These are phyloP conservation scores for Mycena maculata DNA, from an alignment of 768 basidiomycete species.

Conservation along the genomic window DNA sequence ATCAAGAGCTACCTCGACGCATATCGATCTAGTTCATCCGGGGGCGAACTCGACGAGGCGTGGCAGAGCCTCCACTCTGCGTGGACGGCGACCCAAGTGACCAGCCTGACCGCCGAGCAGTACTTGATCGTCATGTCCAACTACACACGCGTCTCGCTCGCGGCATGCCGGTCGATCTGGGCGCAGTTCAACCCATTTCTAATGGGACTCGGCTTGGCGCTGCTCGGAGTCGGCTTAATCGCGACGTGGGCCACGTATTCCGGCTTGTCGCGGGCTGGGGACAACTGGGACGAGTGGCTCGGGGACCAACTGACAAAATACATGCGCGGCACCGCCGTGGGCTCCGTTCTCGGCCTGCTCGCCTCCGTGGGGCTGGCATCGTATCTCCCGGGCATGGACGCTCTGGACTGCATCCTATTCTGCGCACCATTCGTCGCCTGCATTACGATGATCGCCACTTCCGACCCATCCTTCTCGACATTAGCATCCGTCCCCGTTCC, in stretches of 20 bases:
- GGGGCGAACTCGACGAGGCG: conserved; percentile 76
- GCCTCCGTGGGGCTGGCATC: conserved; percentile 45
- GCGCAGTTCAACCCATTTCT: conserved; percentile 89
- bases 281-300: conserved; percentile 59
- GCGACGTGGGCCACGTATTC: conserved; percentile 68
- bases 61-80: conserved; percentile 64
- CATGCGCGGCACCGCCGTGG: conserved; percentile 50
- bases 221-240: conserved; percentile 67
- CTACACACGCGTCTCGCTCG: conserved; percentile 72
- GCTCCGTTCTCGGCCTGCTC: conserved; percentile 51
- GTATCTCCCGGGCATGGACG: conserved; percentile 59
- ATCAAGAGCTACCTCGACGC: conserved; percentile 79
- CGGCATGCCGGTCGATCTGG: conserved; percentile 88
- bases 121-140: conserved; percentile 54
- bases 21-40: conserved; percentile 78
- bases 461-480: conserved; percentile 48
- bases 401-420: conserved; percentile 64
- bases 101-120: conserved; percentile 40
- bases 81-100: conserved; percentile 53
- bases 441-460: conserved; percentile 55
- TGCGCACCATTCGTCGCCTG: conserved; percentile 59
- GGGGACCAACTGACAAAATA: conserved; percentile 44
- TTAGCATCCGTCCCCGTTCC: conserved; percentile 55
- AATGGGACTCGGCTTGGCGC: conserved; percentile 77
- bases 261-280: conserved; percentile 53